A percentile compares a stretch with the other conserved stretches of the same genome.
Conservation (phyloP, 192 early-diverging fungal species). For the Chytriomyces sp. region DNA sequence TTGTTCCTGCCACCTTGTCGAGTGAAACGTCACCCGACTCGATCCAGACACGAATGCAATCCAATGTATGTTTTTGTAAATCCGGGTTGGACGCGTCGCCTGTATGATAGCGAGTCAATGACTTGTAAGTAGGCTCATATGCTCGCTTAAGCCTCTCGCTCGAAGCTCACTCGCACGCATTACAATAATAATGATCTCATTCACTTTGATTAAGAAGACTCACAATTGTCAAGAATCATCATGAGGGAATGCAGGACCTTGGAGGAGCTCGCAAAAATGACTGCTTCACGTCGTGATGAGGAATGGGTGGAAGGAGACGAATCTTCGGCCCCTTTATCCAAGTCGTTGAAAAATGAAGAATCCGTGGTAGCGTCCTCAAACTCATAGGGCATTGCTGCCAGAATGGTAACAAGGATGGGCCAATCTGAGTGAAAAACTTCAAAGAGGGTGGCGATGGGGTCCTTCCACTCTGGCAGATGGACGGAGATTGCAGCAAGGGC, state of each 20-base stretch:
- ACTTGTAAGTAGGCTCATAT: too few species aligned
- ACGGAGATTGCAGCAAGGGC: slow-evolving; percentile 82
- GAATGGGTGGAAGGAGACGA: neutral
- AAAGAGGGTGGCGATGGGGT: slow-evolving; percentile 76
- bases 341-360: slow-evolving; percentile 9
- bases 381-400: slow-evolving; percentile 89
- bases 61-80: slow-evolving; percentile 26
- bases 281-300: neutral
- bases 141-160: too few species aligned
- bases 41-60: slow-evolving; percentile 85
- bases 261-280: slow-evolving; percentile 32
- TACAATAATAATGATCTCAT: too few species aligned
- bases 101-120: too few species aligned
- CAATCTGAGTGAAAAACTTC: slow-evolving; percentile 65
- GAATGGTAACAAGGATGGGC: slow-evolving; percentile 73
- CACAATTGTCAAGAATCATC: slow-evolving; percentile 21
- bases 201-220: too few species aligned
- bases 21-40: slow-evolving; percentile 76
- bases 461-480: slow-evolving; percentile 76
- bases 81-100: too few species aligned
- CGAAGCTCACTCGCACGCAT: too few species aligned
- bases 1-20: slow-evolving; percentile 60
- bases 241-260: slow-evolving; percentile 60
- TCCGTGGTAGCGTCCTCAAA: slow-evolving; percentile 36
- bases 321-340: slow-evolving; percentile 7